Evolutionary conservation across 1,139 yeast genomes (phyloP).

Genomic region (Hyphopichia buzzinii): DNA sequence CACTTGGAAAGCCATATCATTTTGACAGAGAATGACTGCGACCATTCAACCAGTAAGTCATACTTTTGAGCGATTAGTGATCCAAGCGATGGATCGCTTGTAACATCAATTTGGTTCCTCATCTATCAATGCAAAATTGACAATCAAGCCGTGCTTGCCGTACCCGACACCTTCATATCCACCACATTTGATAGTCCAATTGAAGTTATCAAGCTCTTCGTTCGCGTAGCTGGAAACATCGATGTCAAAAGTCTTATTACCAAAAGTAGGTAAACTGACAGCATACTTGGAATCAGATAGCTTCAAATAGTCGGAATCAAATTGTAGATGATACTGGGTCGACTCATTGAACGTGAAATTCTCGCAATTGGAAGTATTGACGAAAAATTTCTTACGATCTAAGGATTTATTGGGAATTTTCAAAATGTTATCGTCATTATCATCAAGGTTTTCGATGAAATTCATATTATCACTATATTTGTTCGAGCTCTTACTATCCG

Average conservation of each 20-base stretch:
- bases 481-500: not conserved
- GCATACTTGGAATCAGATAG: slow-evolving; percentile 41
- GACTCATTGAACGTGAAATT: slow-evolving; percentile 28
- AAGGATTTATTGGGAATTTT: slow-evolving; percentile 28
- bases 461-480: slow-evolving; percentile 2
- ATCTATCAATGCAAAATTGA: slow-evolving; percentile 39
- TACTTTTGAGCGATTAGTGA: no score
- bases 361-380: slow-evolving; percentile 26
- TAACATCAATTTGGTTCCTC: no score
- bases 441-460: slow-evolving; percentile 21
- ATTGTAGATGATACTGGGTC: slow-evolving; percentile 28
- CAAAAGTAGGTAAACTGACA: slow-evolving; percentile 41
- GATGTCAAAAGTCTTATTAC: slow-evolving; percentile 38
- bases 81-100: slow-evolving; percentile 7
- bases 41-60: no score
- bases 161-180: slow-evolving; percentile 38
- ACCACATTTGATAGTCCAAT: slow-evolving; percentile 41
- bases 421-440: slow-evolving; percentile 19
- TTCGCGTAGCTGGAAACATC: slow-evolving; percentile 41
- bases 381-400: slow-evolving; percentile 35
- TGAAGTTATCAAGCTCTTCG: slow-evolving; percentile 41
- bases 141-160: slow-evolving; percentile 36
- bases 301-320: slow-evolving; percentile 43
- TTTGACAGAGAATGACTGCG: no score
- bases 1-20: no score